Evolutionary conservation across 352 stramenopile species (phyloP).

Genomic region (Phytophthora pinifolia): DNA sequence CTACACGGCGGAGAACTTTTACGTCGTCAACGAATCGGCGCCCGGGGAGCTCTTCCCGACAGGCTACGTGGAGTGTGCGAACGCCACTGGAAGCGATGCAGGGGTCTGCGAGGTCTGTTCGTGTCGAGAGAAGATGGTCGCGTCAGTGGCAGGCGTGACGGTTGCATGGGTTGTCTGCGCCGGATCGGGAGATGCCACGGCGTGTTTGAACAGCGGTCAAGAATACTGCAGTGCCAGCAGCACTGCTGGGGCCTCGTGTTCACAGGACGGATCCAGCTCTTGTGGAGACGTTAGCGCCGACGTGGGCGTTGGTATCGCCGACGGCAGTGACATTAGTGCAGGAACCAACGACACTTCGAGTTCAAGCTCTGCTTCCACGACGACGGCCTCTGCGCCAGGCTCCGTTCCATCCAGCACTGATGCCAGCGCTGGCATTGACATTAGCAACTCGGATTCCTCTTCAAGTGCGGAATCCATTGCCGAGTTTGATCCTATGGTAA

Average conservation of each 20-base stretch:
- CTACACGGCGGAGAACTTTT: conserved; percentile 26
- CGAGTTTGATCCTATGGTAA: conserved; percentile 4
- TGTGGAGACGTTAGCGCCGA: conserved; percentile 4
- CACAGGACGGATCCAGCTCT: conserved; percentile 8
- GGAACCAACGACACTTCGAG: background rate
- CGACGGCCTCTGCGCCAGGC: background rate
- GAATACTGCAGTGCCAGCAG: conserved; percentile 18
- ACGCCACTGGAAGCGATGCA: conserved; percentile 4
- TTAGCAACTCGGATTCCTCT: background rate
- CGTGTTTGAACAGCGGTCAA: conserved; percentile 13
- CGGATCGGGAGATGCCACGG: conserved; percentile 17
- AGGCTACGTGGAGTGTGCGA: conserved; percentile 38
- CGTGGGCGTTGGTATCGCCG: conserved; percentile 3
- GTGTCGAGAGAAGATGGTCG: conserved; percentile 42
- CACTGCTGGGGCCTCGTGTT: background rate
- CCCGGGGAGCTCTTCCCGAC: conserved; percentile 27
- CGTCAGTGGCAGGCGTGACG: conserved; percentile 15
- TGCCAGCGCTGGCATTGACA: conserved; percentile 5
- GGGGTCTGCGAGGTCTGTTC: conserved; percentile 28
- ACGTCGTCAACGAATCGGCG: conserved; percentile 31
- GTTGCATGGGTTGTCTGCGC: conserved; percentile 34
- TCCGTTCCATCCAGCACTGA: background rate
- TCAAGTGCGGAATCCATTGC: background rate
- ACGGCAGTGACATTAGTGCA: conserved; percentile 13
- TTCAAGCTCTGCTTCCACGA: background rate